Conservation (phyloP, 1,284 basidiomycete genomes). For the Microbotryomycetes sp. region DNA sequence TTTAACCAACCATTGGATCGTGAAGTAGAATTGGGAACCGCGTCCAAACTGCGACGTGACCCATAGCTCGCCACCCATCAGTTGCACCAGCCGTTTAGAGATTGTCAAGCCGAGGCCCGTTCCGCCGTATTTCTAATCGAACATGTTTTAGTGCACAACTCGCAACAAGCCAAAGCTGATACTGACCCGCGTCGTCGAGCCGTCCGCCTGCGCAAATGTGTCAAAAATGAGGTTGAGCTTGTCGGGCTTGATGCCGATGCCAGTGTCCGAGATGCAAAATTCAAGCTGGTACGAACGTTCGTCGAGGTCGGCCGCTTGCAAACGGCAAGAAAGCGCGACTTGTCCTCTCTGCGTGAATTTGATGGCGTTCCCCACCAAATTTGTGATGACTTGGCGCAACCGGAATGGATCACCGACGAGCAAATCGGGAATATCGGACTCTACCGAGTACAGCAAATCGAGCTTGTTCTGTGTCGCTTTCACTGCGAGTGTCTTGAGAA, state of each 20-base stretch:
- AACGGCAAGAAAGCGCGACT: slow-evolving; percentile 79
- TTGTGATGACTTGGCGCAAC: slow-evolving; percentile 86
- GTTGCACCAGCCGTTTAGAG: slow-evolving; percentile 75
- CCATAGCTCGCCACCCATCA: slow-evolving; percentile 99
- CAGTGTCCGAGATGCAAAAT: slow-evolving; percentile 96
- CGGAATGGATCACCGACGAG: slow-evolving; percentile 90
- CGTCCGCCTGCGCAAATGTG: slow-evolving; percentile 98
- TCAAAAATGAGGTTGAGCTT: slow-evolving; percentile 99
- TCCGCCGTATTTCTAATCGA: slow-evolving; percentile 80
- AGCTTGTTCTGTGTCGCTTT: slow-evolving; percentile 96
- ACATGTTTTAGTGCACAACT: slow-evolving; percentile 1
- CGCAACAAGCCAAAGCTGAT: slow-evolving; percentile 13
- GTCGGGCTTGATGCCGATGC: slow-evolving; percentile 98
- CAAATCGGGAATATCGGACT: slow-evolving; percentile 91
- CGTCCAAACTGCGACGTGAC: slow-evolving; percentile 82
- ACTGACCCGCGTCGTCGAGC: slow-evolving; percentile 46
- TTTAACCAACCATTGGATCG: slow-evolving; percentile 60
- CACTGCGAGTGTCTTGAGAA: slow-evolving; percentile 95
- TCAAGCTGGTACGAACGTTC: slow-evolving; percentile 79
- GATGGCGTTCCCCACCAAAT: slow-evolving; percentile 89
- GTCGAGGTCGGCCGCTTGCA: slow-evolving; percentile 57
- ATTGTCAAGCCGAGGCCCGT: slow-evolving; percentile 81
- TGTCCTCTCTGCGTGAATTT: slow-evolving; percentile 93
- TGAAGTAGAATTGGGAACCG: slow-evolving; percentile 96
- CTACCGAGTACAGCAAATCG: slow-evolving; percentile 93